These are phyloP conservation scores for Microbotryum scabiosae DNA, from an alignment of 1,284 basidiomycete genomes.

Conservation along the genomic window DNA sequence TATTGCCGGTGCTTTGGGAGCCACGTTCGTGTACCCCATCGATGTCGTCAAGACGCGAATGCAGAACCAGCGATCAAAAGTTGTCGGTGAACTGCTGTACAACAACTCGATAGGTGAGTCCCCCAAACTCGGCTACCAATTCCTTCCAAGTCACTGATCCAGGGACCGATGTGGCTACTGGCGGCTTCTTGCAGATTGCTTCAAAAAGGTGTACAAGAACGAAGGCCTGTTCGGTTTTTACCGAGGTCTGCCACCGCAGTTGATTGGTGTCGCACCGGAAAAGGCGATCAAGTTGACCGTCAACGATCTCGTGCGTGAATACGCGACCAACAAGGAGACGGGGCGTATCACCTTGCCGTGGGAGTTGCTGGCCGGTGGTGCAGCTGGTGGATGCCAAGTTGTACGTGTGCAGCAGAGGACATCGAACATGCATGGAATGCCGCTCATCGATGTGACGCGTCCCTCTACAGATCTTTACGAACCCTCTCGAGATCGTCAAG, in stretches of 20 bases:
- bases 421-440: neutral
- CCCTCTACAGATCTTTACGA: constrained; percentile 27
- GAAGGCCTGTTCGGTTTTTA: constrained; percentile 91
- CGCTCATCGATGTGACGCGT: neutral
- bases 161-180: neutral
- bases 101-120: constrained; percentile 62
- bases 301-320: constrained; percentile 80
- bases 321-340: constrained; percentile 84
- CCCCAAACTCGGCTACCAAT: neutral
- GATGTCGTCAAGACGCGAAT: constrained; percentile 75
- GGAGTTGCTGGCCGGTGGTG: constrained; percentile 86
- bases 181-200: constrained; percentile 57
- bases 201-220: constrained; percentile 85
- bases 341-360: constrained; percentile 77
- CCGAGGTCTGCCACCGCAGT: constrained; percentile 86
- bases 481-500: constrained; percentile 61
- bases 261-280: constrained; percentile 94
- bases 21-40: constrained; percentile 87
- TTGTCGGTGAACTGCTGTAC: constrained; percentile 89
- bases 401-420: constrained; percentile 47
- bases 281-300: constrained; percentile 93
- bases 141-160: neutral
- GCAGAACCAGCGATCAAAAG: constrained; percentile 93
- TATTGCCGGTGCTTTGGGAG: constrained; percentile 81
- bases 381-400: constrained; percentile 94